Evolutionary conservation across 768 basidiomycete genomes (phyloP).

Genomic region (Trametes elegans): DNA sequence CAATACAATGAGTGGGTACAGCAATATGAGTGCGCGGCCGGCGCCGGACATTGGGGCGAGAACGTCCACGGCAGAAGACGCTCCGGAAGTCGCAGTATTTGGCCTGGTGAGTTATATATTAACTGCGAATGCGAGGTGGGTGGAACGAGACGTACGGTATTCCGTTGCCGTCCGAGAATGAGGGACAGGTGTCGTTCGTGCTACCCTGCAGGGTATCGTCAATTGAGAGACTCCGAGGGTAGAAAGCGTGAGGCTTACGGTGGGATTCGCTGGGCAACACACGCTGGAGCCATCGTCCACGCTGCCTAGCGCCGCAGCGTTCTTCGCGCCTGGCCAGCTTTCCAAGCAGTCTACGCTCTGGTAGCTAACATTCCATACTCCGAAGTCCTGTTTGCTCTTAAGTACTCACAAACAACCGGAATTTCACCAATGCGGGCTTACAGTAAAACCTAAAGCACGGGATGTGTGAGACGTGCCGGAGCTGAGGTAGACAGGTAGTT

Average conservation of each 20-base stretch:
- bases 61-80: not conserved
- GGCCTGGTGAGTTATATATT: slow-evolving; percentile 8
- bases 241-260: slow-evolving; percentile 37
- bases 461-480: not conserved
- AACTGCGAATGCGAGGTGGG: not conserved
- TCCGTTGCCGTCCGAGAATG: slow-evolving; percentile 26
- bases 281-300: slow-evolving; percentile 56
- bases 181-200: slow-evolving; percentile 32
- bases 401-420: not conserved
- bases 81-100: slow-evolving; percentile 18
- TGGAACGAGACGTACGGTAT: slow-evolving; percentile 22
- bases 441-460: slow-evolving; percentile 29
- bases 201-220: slow-evolving; percentile 34
- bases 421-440: slow-evolving; percentile 8
- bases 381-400: slow-evolving; percentile 55
- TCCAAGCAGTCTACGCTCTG: slow-evolving; percentile 56
- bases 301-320: slow-evolving; percentile 65
- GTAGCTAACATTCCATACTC: slow-evolving; percentile 83
- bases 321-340: slow-evolving; percentile 61
- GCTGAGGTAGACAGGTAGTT: slow-evolving; percentile 27
- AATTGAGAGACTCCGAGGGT: not conserved
- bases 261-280: slow-evolving; percentile 74
- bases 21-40: slow-evolving; percentile 3
- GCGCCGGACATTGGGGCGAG: not conserved
- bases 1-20: slow-evolving; percentile 14